These are phyloP conservation scores for Phytophthora citricola DNA, from an alignment of 352 stramenopile species.

Conservation along the genomic window DNA sequence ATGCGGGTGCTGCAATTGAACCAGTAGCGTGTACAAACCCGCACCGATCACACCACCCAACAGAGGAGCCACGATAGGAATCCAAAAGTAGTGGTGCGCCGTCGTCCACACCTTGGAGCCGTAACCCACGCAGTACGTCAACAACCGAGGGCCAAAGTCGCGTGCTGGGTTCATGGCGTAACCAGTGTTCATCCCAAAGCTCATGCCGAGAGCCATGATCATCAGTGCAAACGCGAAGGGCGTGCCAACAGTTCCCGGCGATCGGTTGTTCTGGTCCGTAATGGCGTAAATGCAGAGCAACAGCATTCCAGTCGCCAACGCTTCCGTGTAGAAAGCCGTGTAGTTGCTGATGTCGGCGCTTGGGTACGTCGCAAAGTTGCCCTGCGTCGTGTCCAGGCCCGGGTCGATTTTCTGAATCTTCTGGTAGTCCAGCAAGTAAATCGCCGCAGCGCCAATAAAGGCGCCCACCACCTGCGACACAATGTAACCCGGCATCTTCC, in stretches of 20 bases:
- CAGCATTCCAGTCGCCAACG: constrained; percentile 19
- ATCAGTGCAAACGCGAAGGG: constrained; percentile 24
- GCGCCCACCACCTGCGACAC: constrained; percentile 21
- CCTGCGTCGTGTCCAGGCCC: constrained; percentile 16
- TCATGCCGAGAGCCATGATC: constrained; percentile 32
- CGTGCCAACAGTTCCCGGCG: constrained; percentile 15
- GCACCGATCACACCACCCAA: constrained; percentile 17
- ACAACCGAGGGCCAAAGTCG: constrained; percentile 21
- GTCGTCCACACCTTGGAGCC: constrained; percentile 26
- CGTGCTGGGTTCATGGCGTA: constrained; percentile 32
- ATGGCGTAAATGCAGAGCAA: constrained; percentile 29
- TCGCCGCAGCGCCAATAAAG: constrained; percentile 17
- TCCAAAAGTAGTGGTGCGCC: constrained; percentile 26
- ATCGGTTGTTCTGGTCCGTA: constrained; percentile 27
- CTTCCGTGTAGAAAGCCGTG: constrained; percentile 31
- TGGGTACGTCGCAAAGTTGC: constrained; percentile 30
- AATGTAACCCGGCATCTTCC: constrained; percentile 28
- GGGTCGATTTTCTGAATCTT: constrained; percentile 27
- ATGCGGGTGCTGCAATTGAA: constrained; percentile 22
- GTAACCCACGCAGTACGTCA: constrained; percentile 21
- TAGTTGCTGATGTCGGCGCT: constrained; percentile 28
- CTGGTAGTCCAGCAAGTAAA: constrained; percentile 32
- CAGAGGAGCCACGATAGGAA: constrained; percentile 16
- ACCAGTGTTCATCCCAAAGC: constrained; percentile 29
- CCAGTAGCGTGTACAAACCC: constrained; percentile 16